These are phyloP conservation scores for Rubia peregrina DNA, from an alignment of 305 asterid species.

Conservation along the genomic window DNA sequence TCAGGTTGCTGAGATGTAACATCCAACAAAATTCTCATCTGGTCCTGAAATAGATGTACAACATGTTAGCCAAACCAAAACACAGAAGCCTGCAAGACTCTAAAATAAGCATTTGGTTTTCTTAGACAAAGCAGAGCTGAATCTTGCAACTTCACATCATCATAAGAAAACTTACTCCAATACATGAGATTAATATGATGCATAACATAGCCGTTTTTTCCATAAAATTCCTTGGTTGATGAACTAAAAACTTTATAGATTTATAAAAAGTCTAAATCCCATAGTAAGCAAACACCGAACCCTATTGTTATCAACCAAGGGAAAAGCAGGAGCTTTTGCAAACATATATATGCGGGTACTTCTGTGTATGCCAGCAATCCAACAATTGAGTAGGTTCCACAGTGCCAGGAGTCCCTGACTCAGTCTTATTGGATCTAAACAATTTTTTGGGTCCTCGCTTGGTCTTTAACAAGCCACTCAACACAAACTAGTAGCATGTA, in stretches of 20 bases:
- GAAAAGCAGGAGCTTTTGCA: neutral
- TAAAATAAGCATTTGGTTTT: neutral
- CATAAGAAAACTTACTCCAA: neutral
- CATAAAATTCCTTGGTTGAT: neutral
- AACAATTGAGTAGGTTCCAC: neutral
- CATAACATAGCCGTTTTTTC: neutral
- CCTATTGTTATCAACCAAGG: neutral
- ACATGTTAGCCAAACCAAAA: constrained; percentile 18
- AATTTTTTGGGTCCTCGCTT: neutral
- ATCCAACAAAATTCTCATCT: constrained; percentile 60
- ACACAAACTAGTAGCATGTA: neutral
- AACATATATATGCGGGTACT: neutral
- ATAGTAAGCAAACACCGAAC: neutral
- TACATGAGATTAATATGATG: neutral
- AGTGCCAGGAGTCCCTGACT: neutral
- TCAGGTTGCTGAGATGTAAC: constrained; percentile 60
- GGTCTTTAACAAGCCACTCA: neutral
- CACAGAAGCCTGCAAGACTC: constrained; percentile 2
- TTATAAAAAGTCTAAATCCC: neutral
- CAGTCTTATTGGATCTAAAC: neutral
- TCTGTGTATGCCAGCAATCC: neutral
- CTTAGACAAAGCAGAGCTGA: neutral
- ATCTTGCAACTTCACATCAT: neutral
- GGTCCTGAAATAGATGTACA: constrained; percentile 52
- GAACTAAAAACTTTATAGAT: neutral